Evolutionary conservation across 371 early-diverging fungal genomes (phyloP).

Genomic region (Chytridium lagenaria): DNA sequence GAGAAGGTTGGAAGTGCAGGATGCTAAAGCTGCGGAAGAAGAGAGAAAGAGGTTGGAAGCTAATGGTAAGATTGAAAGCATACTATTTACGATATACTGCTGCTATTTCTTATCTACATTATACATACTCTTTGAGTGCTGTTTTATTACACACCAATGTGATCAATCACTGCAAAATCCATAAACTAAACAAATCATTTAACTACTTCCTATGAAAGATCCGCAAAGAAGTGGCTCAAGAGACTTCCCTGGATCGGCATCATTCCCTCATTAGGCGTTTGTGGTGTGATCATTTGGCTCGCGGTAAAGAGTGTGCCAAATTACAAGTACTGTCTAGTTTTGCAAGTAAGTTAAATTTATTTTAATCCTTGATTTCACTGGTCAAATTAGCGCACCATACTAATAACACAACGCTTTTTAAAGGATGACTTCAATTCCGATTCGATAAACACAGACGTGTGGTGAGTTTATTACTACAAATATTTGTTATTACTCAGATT

Average conservation of each 20-base stretch:
- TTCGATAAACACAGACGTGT: constrained; percentile 3
- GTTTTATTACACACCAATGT: too few relatives aligned
- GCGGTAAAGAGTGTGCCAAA: constrained; percentile 6
- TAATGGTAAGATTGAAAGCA: not conserved
- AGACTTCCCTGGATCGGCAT: constrained; percentile 14
- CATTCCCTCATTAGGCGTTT: not conserved
- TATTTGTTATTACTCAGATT: too few relatives aligned
- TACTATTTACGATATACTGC: too few relatives aligned
- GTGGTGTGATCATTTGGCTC: constrained; percentile 13
- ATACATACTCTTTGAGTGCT: too few relatives aligned
- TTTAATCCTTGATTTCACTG: too few relatives aligned
- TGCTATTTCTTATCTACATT: too few relatives aligned
- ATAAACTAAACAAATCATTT: not conserved
- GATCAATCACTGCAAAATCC: not conserved
- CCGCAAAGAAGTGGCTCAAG: constrained; percentile 14
- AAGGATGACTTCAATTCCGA: constrained; percentile 14
- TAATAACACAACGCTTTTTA: not conserved
- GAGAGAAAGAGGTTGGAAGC: not conserved
- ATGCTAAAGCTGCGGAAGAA: not conserved
- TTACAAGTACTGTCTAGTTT: constrained; percentile 19
- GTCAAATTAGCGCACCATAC: too few relatives aligned
- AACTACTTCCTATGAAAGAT: not conserved
- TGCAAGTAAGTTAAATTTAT: too few relatives aligned
- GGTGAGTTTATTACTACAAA: constrained; percentile 12
- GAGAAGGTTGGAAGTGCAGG: not conserved